Percentiles rank a stretch among this genome's conserved stretches.
Conservation (phyloP, 2,329 filamentous ascomycete species). For the Apiospora hydei region DNA sequence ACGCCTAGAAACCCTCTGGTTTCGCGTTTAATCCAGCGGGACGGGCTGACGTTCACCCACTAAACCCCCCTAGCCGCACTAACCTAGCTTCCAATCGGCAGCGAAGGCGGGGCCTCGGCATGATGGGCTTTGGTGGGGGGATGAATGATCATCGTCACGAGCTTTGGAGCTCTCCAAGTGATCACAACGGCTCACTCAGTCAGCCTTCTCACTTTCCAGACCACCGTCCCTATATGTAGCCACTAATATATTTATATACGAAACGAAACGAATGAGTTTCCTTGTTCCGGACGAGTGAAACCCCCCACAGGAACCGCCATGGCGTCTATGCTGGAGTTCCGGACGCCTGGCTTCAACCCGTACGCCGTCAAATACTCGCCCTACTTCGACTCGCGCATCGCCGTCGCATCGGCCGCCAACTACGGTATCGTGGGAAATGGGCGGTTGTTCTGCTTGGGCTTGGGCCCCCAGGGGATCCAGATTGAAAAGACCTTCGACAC, state of each 20-base stretch:
- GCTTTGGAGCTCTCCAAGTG: constrained; percentile 8
- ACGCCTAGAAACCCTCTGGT: not conserved
- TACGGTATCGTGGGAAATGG: constrained; percentile 98
- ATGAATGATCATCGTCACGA: not conserved
- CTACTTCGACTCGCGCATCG: constrained; percentile 94
- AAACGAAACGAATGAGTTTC: not conserved
- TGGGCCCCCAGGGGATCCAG: constrained; percentile 84
- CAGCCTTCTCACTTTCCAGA: not conserved
- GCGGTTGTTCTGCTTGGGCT: constrained; percentile 80
- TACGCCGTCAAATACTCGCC: constrained; percentile 98
- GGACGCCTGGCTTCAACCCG: constrained; percentile 92
- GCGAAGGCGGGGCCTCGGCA: constrained; percentile 20
- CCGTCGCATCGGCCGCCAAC: constrained; percentile 90
- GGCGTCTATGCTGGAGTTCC: constrained; percentile 86
- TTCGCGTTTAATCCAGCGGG: not conserved
- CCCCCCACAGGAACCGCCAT: constrained; percentile 34
- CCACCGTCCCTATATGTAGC: constrained; percentile 24
- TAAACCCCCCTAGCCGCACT: not conserved
- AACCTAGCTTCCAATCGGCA: not conserved
- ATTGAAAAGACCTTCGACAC: constrained; percentile 93
- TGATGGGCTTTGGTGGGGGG: constrained; percentile 3
- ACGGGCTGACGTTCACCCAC: not conserved
- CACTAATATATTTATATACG: constrained; percentile 8
- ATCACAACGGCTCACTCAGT: not conserved
- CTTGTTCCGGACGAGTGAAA: constrained; percentile 2